These are phyloP conservation scores for Myxozyma vanderwaltii DNA, from an alignment of 805 yeast species.

Conservation along the genomic window DNA sequence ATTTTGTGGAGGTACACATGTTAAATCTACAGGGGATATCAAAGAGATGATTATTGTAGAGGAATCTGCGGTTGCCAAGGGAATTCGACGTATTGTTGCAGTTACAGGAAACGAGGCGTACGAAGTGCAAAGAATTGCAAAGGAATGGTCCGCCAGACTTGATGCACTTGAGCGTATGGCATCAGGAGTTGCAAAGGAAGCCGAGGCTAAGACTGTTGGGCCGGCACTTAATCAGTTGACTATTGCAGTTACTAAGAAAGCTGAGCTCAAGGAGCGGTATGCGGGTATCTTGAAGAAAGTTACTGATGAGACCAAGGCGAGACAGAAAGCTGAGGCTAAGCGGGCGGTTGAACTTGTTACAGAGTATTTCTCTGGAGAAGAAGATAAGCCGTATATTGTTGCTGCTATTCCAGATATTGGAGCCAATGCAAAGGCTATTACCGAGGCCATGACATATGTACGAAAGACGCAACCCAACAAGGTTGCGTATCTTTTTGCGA, in stretches of 20 bases:
- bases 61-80: constrained; percentile 98
- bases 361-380: constrained; percentile 53
- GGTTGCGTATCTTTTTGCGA: constrained; percentile 78
- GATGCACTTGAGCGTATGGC: constrained; percentile 62
- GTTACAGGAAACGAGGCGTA: constrained; percentile 91
- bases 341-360: constrained; percentile 76
- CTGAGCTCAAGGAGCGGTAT: constrained; percentile 71
- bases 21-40: constrained; percentile 86
- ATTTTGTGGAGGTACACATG: constrained; percentile 99
- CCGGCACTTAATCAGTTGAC: constrained; percentile 79
- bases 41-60: constrained; percentile 86
- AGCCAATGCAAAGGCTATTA: constrained; percentile 88
- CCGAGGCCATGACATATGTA: constrained; percentile 85
- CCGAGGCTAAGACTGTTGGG: constrained; percentile 77
- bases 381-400: constrained; percentile 58
- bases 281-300: constrained; percentile 78
- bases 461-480: constrained; percentile 75
- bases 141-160: constrained; percentile 65
- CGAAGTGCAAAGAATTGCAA: constrained; percentile 84
- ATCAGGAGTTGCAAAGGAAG: constrained; percentile 78
- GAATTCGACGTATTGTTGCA: constrained; percentile 96
- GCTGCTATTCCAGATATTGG: constrained; percentile 65
- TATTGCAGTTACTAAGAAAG: constrained; percentile 80
- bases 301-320: constrained; percentile 83
- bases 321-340: constrained; percentile 86